These are phyloP conservation scores for Fusarium albosuccineum DNA, from an alignment of 2,329 filamentous ascomycete genomes.

Conservation along the genomic window DNA sequence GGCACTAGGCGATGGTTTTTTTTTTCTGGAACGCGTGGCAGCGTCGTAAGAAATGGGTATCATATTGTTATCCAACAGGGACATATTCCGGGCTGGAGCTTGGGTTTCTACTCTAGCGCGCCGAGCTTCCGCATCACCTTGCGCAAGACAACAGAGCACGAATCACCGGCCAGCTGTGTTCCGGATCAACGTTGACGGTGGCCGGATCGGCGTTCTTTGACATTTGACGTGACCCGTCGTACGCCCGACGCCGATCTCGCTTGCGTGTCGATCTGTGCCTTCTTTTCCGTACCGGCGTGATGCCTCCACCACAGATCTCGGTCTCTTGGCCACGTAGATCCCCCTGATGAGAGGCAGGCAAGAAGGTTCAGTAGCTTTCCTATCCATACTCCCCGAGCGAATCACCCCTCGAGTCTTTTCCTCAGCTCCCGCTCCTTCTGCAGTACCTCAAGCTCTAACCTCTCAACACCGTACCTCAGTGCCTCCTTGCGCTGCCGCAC, in stretches of 20 bases:
- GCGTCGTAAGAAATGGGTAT: slow-evolving; percentile 34
- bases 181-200: slow-evolving; percentile 5
- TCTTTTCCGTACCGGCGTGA: slow-evolving; percentile 3
- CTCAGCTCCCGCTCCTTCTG: slow-evolving; percentile 76
- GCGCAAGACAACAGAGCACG: background rate
- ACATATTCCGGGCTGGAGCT: background rate
- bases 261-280: slow-evolving; percentile 27
- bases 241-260: slow-evolving; percentile 33
- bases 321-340: slow-evolving; percentile 8
- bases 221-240: slow-evolving; percentile 19
- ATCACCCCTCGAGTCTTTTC: slow-evolving; percentile 60
- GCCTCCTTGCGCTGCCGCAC: slow-evolving; percentile 86
- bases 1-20: slow-evolving; percentile 19
- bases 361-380: background rate
- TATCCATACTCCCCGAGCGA: background rate
- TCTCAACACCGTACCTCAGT: slow-evolving; percentile 86
- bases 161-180: slow-evolving; percentile 1
- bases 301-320: background rate
- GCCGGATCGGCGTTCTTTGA: slow-evolving; percentile 26
- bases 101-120: background rate
- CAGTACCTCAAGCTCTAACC: slow-evolving; percentile 86
- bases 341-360: background rate
- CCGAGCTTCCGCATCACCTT: background rate
- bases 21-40: slow-evolving; percentile 31
- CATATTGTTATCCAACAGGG: slow-evolving; percentile 16